Base-by-base conservation (phyloP, 2,329 filamentous ascomycete genomes). In the Calcarisporium arbuscula region DNA sequence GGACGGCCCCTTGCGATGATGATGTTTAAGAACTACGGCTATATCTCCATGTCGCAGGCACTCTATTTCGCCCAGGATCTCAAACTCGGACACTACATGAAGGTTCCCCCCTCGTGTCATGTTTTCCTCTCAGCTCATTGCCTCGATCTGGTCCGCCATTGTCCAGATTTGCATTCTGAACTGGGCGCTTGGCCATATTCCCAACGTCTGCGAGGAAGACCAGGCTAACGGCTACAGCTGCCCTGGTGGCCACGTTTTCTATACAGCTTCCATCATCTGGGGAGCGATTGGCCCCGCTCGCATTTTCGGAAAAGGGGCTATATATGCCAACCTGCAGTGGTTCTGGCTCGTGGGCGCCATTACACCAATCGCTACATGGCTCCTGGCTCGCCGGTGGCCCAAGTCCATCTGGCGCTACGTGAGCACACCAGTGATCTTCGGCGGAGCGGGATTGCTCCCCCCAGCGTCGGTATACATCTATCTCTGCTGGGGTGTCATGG, bases 11-110 rank as follows among this genome's bases (percentile, higher is more conserved):
- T 85, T 40, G 80, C 80, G 30, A 80, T 85, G 70, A 86, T 86
- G 80, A 71, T 85, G 61, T 85, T 85, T 64, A 85, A 85, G 58
- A 82, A 79, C 41, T 85, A 81, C 48, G 77, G 79, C 32, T 83
- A 82, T 52, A 73, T 83, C 36, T 76, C 68, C 58, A 81, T 82
- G 75, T 66, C 66, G 12, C 76, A 82, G 53, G 79, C 74, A 0
- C 62, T 82, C 32, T 77, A 73, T 53, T 82, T 82, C 53, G 64
- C 68, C 5, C 74, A 79, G 52, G 79, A 82, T 45, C 65, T 82
- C 47, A 82, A 82, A 53, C 66, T 81, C 3, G 79, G 74, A 15
- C 79, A 83, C 52, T 84, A 84, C 60, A 82, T 82, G 74, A 73
- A 72, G 56, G 68, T 72, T 3, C 75, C 77, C 3, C n/a, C 77